A percentile compares a stretch with the other conserved stretches of the same genome.
Evolutionary conservation across 2,329 filamentous ascomycete species (phyloP).

Genomic region (Calonectria crousiana): DNA sequence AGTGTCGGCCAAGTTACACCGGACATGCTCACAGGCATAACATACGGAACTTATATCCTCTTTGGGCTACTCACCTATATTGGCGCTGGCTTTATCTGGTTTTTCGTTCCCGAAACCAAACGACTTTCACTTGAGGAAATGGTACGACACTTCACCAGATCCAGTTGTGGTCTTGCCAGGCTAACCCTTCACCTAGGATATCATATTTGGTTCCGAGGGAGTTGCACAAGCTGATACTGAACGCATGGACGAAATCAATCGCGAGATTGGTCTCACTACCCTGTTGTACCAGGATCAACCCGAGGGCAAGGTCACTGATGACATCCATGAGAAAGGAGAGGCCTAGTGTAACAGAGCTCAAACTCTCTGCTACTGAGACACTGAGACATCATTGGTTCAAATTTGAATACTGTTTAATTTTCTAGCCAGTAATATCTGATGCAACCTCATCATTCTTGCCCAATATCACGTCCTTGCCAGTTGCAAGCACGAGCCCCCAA

Average conservation of each 20-base stretch:
- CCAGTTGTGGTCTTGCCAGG: fast-evolving
- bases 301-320: background rate
- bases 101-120: conserved; percentile 75
- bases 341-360: background rate
- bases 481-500: background rate
- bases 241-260: conserved; percentile 80
- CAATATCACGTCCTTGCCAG: background rate
- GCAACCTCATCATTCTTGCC: background rate
- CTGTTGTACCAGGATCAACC: background rate
- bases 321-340: background rate
- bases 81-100: conserved; percentile 72
- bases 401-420: background rate
- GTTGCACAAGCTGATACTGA: conserved; percentile 75
- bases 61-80: conserved; percentile 75
- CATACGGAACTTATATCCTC: conserved; percentile 79
- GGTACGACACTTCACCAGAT: conserved; percentile 48
- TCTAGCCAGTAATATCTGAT: background rate
- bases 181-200: conserved; percentile 57
- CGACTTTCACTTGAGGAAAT: conserved; percentile 74
- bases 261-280: conserved; percentile 70
- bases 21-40: conserved; percentile 73
- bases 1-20: conserved; percentile 76
- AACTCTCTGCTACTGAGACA: background rate
- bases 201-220: conserved; percentile 76
- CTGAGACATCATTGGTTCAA: background rate